phyloP scores from a whole-genome alignment of 352 stramenopile species.

The Plasmopara halstedii region DNA sequence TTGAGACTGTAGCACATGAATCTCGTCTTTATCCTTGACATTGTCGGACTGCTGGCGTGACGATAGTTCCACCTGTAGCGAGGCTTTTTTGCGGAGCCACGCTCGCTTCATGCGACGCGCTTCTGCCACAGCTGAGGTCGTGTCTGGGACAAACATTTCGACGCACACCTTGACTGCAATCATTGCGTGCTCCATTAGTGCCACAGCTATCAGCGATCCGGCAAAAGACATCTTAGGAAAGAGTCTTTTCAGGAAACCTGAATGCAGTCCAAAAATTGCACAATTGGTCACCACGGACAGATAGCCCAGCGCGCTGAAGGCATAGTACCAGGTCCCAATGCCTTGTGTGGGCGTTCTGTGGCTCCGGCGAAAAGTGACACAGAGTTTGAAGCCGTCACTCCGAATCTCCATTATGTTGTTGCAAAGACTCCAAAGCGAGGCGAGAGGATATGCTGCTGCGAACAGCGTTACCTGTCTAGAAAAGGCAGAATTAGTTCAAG shows the following conservation, averaged over 20 bases:
- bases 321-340: constrained; percentile 91
- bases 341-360: constrained; percentile 56
- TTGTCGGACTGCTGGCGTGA: constrained; percentile 35
- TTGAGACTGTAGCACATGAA: background rate
- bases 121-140: constrained; percentile 46
- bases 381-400: constrained; percentile 93
- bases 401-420: constrained; percentile 95
- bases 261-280: constrained; percentile 90
- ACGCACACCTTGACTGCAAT: constrained; percentile 70
- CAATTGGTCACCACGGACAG: constrained; percentile 92
- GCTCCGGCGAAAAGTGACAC: constrained; percentile 70
- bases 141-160: constrained; percentile 72
- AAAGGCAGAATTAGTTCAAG: background rate
- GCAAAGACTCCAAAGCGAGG: constrained; percentile 86
- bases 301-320: constrained; percentile 88
- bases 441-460: constrained; percentile 89
- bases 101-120: constrained; percentile 60
- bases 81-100: constrained; percentile 61
- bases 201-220: constrained; percentile 44
- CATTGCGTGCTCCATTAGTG: constrained; percentile 74
- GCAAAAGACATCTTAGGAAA: constrained; percentile 61
- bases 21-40: constrained; percentile 5
- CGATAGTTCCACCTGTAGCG: constrained; percentile 62
- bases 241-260: constrained; percentile 61
- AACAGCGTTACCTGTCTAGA: constrained; percentile 90